Percentiles rank a stretch among this genome's conserved stretches.
Evolutionary conservation across 1,139 yeast genomes (phyloP).

Genomic region (Sugiyamaella sp.): DNA sequence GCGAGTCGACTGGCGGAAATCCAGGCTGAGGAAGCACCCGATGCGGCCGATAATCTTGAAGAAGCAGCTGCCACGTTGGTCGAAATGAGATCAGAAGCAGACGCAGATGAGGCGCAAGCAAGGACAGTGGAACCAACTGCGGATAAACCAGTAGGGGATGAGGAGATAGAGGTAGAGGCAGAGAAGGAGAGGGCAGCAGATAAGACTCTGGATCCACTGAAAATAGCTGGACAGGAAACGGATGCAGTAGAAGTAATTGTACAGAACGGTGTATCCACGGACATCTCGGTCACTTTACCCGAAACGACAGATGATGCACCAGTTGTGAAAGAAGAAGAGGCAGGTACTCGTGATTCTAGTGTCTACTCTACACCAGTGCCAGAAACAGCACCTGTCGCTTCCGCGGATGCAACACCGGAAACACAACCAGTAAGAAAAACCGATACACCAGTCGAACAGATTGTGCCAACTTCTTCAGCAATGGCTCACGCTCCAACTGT

Average conservation of each 20-base stretch:
- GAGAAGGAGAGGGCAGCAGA: background rate
- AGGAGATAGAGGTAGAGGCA: background rate
- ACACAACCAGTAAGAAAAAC: background rate
- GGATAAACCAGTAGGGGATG: background rate
- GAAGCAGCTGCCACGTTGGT: background rate
- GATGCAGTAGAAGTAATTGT: too few relatives aligned
- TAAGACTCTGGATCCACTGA: background rate
- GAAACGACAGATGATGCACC: background rate
- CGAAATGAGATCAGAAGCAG: background rate
- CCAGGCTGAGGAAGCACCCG: background rate
- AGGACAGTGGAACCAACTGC: too few relatives aligned
- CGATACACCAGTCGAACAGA: too few relatives aligned
- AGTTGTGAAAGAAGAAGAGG: background rate
- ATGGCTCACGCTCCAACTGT: background rate
- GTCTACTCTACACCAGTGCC: constrained; percentile 9
- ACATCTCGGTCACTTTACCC: background rate
- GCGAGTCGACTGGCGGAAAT: background rate
- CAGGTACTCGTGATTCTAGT: background rate
- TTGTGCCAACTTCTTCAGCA: background rate
- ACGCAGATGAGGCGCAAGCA: background rate
- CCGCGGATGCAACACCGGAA: background rate
- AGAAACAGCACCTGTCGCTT: background rate
- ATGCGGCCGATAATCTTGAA: background rate
- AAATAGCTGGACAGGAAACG: too few relatives aligned
- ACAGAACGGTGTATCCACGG: too few relatives aligned